phyloP scores from a whole-genome alignment of 768 basidiomycete species.

The Mycena galericulata region DNA sequence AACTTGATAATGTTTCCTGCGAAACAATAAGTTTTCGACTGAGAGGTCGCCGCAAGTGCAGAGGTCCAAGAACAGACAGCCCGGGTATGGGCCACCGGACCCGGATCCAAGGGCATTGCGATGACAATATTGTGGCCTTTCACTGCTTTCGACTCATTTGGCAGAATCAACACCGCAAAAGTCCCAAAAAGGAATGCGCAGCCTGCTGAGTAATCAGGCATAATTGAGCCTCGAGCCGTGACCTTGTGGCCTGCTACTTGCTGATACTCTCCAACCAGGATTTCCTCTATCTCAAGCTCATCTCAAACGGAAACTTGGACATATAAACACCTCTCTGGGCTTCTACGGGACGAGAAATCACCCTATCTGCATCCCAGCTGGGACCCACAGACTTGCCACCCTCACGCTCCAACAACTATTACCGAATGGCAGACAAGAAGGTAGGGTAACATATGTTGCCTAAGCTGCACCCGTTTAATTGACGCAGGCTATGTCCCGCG shows the following conservation, averaged over 20 bases:
- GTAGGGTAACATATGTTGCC: conserved; percentile 24
- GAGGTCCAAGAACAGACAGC: no score
- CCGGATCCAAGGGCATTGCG: no score
- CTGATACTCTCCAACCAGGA: neutral
- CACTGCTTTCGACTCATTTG: neutral
- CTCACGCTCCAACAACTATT: no score
- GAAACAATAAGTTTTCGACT: no score
- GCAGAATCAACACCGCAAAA: neutral
- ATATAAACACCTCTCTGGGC: neutral
- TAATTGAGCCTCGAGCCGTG: conserved; percentile 22
- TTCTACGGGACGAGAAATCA: neutral
- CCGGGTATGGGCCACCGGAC: no score
- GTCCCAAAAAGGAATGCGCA: conserved; percentile 23
- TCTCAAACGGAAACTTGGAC: neutral
- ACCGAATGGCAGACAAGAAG: conserved; percentile 51
- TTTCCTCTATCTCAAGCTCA: neutral
- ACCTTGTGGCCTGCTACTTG: neutral
- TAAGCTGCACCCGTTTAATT: neutral
- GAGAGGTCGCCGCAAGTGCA: no score
- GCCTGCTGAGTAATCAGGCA: conserved; percentile 21
- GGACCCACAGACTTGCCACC: conserved; percentile 11
- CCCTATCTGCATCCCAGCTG: neutral
- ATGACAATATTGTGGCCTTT: no score
- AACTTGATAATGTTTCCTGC: no score
- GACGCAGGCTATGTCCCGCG: conserved; percentile 80